Base-by-base conservation (phyloP, 805 yeast species). In the Saccharomyces eubayanus region DNA sequence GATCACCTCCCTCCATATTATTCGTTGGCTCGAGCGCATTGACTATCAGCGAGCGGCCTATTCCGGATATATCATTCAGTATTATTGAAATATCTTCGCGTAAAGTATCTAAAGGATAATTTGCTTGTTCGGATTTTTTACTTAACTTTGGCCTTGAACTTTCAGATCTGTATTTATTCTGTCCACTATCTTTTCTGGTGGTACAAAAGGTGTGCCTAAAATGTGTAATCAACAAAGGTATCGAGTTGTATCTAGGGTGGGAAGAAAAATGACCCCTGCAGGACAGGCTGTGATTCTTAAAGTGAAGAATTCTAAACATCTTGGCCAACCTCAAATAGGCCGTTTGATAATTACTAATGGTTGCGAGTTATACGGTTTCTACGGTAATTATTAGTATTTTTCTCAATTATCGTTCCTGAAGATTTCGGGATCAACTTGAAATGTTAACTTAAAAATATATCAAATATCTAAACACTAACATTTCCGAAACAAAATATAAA, bases 1-100 rank as follows among this genome's bases (percentile, higher is more conserved):
- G 78, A 71, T 94, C 99, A 67, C 98, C 99, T 53, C 92, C 85
- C 56, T 90, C 97, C 61, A 87, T 73, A 46, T 89, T 84, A 59
- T 80, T 77, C 24, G 97, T 89, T 77, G 91, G 81, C 72, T 94
- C 98, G 64, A 94, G 77, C 41, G 96, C 89, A 54, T 89, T 87
- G 71, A 78, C 87, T 58, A 91, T 88, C 51, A 89, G 68, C 3
- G 74, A 72, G 54, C 78, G 73, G 55, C 84, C 86, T 46, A 90
- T 95, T 41, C 84, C 85, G 21, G 95, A 78, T 61, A 94, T 73
- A 59, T 77, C 75, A 55, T 86, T 77, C 56, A 94, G 78, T 68
- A 90, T 91, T 59, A 81, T 78, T 50, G 96, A 75, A 16, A 36
- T 16, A 11, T 36, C 43, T 36, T 16, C 24, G 4, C 43, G 43